Percentiles rank a stretch among this genome's conserved stretches.
phyloP scores from a whole-genome alignment of 2,329 filamentous ascomycete species.

The Tolypocladium nubicola region DNA sequence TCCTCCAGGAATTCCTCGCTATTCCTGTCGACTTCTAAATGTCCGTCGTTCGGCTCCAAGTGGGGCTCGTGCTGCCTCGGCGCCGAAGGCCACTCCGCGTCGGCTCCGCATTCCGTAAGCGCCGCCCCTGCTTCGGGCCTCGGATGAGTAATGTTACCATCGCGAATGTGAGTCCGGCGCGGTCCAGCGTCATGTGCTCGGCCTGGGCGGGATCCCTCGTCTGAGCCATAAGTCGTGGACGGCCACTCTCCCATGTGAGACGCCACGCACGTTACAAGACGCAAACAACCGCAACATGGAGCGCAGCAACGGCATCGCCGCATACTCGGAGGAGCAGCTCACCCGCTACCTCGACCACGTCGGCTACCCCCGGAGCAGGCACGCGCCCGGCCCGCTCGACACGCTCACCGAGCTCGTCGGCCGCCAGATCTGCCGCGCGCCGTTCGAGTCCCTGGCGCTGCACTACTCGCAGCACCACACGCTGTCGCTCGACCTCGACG shows the following conservation, averaged over 20 bases:
- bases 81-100: background rate
- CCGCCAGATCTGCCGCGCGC: slow-evolving; percentile 36
- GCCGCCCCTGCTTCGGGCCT: too few relatives aligned
- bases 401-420: slow-evolving; percentile 20
- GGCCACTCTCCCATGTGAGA: too few relatives aligned
- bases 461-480: slow-evolving; percentile 33
- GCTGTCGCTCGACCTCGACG: slow-evolving; percentile 26
- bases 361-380: slow-evolving; percentile 10
- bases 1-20: too few relatives aligned
- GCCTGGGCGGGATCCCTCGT: too few relatives aligned
- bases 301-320: background rate
- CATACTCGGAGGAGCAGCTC: slow-evolving; percentile 15
- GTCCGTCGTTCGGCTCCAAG: background rate
- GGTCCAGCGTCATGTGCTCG: too few relatives aligned
- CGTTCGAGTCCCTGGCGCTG: slow-evolving; percentile 43
- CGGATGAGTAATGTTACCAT: too few relatives aligned
- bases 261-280: too few relatives aligned
- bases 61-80: background rate
- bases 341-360: slow-evolving; percentile 18
- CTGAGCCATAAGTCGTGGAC: too few relatives aligned
- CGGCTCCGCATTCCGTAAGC: too few relatives aligned
- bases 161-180: too few relatives aligned
- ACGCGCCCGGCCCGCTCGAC: slow-evolving; percentile 13
- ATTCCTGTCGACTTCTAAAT: too few relatives aligned
- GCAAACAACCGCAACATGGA: background rate